Conservation (phyloP, 108 stramenopile species). For the Craspedostauros australis region DNA sequence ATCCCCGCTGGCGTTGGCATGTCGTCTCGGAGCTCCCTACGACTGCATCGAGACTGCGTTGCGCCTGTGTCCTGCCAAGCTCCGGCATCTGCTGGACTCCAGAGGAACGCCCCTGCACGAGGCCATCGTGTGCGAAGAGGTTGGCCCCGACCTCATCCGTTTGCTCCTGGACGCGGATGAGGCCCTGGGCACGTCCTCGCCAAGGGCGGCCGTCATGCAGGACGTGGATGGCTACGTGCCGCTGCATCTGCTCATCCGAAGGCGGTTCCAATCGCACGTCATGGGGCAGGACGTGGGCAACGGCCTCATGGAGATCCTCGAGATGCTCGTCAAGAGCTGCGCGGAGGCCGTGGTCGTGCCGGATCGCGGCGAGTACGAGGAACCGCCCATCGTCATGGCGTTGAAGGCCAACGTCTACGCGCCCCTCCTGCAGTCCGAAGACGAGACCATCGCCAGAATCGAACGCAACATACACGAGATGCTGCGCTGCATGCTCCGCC, state of each 20-base stretch:
- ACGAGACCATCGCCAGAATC: slow-evolving; percentile 32
- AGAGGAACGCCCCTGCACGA: slow-evolving; percentile 74
- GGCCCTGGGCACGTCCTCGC: slow-evolving; percentile 3
- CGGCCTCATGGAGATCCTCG: slow-evolving; percentile 26
- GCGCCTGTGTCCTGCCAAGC: slow-evolving; percentile 27
- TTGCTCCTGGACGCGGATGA: slow-evolving; percentile 33
- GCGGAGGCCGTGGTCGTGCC: slow-evolving; percentile 61
- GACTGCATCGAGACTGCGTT: slow-evolving; percentile 50
- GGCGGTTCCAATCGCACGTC: slow-evolving; percentile 46
- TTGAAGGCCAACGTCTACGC: slow-evolving; percentile 71
- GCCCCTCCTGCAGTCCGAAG: slow-evolving; percentile 26
- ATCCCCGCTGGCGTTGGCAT: slow-evolving; percentile 57
- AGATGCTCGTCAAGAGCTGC: slow-evolving; percentile 47
- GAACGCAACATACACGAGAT: slow-evolving; percentile 63
- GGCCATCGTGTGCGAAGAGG: slow-evolving; percentile 48
- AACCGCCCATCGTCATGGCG: slow-evolving; percentile 67
- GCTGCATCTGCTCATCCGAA: slow-evolving; percentile 62
- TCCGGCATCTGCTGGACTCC: slow-evolving; percentile 48
- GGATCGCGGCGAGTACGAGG: slow-evolving; percentile 70
- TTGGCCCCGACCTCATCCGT: slow-evolving; percentile 27
- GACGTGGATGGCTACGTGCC: slow-evolving; percentile 76
- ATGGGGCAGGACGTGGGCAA: slow-evolving; percentile 10
- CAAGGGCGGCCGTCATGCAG: slow-evolving; percentile 46
- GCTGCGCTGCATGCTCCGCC: slow-evolving; percentile 52
- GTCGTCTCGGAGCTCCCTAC: slow-evolving; percentile 57